Evolutionary conservation across 1,284 basidiomycete genomes (phyloP), one percentile per base, ranked within the genome.

Genomic region (Flammula alnicola): DNA sequence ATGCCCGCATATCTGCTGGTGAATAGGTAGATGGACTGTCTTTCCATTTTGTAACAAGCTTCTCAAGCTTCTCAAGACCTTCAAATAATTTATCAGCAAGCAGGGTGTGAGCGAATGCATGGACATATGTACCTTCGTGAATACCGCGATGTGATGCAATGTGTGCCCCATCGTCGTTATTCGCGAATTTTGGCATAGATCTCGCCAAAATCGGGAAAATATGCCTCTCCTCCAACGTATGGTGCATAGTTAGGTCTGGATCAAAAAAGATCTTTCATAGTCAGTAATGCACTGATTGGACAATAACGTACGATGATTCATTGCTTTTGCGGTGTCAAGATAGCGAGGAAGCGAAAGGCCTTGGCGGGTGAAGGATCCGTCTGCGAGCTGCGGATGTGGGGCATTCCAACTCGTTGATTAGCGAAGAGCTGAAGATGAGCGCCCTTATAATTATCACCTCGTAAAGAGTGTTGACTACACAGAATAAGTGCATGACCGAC

Each of bases 131-230:
- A 83, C 83, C 86, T 39, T 83, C 74, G 60, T 88, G 85, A 16
- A 90, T 90, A n/a, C 63, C 74, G 49, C 78, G 75, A 61, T 90
- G 87, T 4, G 79, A 80, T 49, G 77, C 73, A 11, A 84, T 62
- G 61, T 88, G 86, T 33, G 71, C 76, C 19, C 63, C 63, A 31
- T 69, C 65, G 5, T 75, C 76, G 44, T 76, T 69, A 32, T 77
- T 59, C 58, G 57, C 69, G 64, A 90, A 90, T 51, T 77, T 68
- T 1, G 80, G 78, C 79, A 88, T 84, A 49, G 74, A 75, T 62
- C 77, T 78, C 0, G 78, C 83, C 5, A 90, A 72, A 3, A 80
- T 62, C 1, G 86, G 86, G 68, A 89, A 90, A 45, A 88, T 72
- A 59, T 81, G 74, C 19, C 72, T 61, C 63, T 83, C 83, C 60